Base-by-base conservation (phyloP, 2,329 filamentous ascomycete species). In the Cryphonectria nitschkei region DNA sequence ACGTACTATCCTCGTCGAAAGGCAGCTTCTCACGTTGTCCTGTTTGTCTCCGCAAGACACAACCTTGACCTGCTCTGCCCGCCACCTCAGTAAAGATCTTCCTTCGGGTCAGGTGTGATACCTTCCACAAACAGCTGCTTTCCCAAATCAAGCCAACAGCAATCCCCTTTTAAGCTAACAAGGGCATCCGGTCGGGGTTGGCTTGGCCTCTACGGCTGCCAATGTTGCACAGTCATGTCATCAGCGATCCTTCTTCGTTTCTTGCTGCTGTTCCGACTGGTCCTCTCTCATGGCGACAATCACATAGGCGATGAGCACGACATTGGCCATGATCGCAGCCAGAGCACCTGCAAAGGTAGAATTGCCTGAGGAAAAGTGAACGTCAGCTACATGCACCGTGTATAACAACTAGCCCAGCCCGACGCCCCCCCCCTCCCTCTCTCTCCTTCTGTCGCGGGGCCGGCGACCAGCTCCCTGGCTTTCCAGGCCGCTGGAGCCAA, bases 241-340 rank as follows among this genome's bases (percentile, higher is more conserved):
- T 77, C 75, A 86, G 73, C 82, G 80, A 61, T 84, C 80, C 77
- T 89, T 89, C 80, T 87, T 88, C 16, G 26, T 41, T 73, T 76
- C 75, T 56, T 83, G 84, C 50, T 77, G 73, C 74, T 82, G 81
- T 26, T 87, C 85, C 2, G 82, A 82, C 75, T 88, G 83, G 77
- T 98, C 96, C 80, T 99, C 96, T 73, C 87, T 90, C 88, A 97
- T 95, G 4, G 96, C 96, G 29, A 97, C 93, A 70, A 98, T 83
- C 60, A 98, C 89, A 81, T 98, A 99, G n/a, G 87, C 90, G 70
- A 98, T 88, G 66, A 99, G 84, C 3, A 99, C 94, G 1, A 97
- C 88, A 76, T 99, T 99, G 16, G 96, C 96, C 80, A 97, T 90
- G 66, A 98, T 82, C 29, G 96, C 96, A 1, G 96, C 96, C 46